Base-by-base conservation (phyloP, 140 eudicot species). In the Stevia rebaudiana region DNA sequence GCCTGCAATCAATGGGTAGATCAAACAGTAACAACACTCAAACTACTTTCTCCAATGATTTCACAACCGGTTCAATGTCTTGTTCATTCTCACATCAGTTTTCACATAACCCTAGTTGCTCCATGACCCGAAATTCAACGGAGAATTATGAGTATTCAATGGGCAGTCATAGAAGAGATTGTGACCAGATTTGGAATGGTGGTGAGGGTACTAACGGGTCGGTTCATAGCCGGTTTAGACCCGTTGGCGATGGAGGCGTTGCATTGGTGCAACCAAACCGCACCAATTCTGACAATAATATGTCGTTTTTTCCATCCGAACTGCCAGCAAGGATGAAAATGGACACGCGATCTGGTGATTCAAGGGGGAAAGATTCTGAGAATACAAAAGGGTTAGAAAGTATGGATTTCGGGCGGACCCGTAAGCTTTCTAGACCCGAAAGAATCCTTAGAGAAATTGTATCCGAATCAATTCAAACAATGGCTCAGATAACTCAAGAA, bases 151-250 rank as follows among this genome's bases (percentile, higher is more conserved):
- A 88, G 42, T 77, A 82, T 73, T 73, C 19, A 1, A 52, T 52
- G 30, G 56, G 30, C 8, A 49, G 56, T 18, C n/a, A 49, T 73
- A 76, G 87, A 63, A 75, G 84, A 60, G 85, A 48, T 18, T 52
- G 9, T 23, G 33, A 74, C 57, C 90, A 88, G 78, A 85, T 82
- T 28, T 85, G 96, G 96, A 88, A 85, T 33, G 80, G 79, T 44
- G 97, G 97, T n/a, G 91, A 85, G 69, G 97, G 97, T 7, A 89
- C 96, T 58, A 88, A 85, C 50, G 94, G 96, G 15, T 85, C 91
- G 0, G 96, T 88, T 61, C 96, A 88, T 68, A 86, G 95, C 39
- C 81, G 92, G n/a, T 89, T 89, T 79, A 74, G 97, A 80, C 92
- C 97, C 0, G 74, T 76, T 37, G 89, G 86, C 4, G 96, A 80